Conservation (phyloP, 257 asterid species). For the Craterostigma plantagineum region DNA sequence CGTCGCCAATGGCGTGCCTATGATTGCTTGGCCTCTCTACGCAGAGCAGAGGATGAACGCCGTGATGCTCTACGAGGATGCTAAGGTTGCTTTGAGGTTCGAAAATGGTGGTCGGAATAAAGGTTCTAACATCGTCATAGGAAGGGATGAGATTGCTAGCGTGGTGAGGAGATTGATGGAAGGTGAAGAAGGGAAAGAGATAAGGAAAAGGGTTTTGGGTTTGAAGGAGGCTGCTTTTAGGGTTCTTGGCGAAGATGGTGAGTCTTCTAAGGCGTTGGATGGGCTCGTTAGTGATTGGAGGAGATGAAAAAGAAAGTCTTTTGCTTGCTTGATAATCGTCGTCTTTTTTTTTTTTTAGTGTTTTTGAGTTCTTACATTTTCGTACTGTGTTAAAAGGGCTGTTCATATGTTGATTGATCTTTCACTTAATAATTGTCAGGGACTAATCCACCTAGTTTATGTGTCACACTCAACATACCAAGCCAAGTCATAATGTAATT, state of each 20-base stretch:
- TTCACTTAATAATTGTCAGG: too few species aligned
- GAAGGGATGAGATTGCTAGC: conserved; percentile 15
- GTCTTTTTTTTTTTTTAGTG: too few species aligned
- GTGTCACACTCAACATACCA: too few species aligned
- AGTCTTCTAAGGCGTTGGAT: conserved; percentile 14
- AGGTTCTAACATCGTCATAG: conserved; percentile 6
- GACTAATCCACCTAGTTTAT: too few species aligned
- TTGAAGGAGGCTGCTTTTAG: conserved; percentile 20
- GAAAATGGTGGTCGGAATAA: conserved; percentile 1
- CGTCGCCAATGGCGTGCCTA: conserved; percentile 12
- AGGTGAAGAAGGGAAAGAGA: conserved; percentile 23
- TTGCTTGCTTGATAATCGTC: too few species aligned
- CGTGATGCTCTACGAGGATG: conserved; percentile 15
- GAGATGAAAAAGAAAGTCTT: too few species aligned
- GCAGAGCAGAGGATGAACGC: conserved; percentile 49
- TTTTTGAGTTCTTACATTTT: too few species aligned
- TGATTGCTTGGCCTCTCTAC: conserved; percentile 38
- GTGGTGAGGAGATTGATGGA: conserved; percentile 20
- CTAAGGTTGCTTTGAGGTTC: conserved; percentile 22
- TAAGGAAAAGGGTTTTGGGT: conserved; percentile 17
- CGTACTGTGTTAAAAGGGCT: too few species aligned
- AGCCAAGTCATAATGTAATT: too few species aligned
- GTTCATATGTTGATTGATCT: too few species aligned
- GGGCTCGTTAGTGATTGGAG: conserved; percentile 15
- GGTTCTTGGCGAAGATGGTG: conserved; percentile 16